Conservation (phyloP, 1,284 basidiomycete species). For the Phenoliferia sp. region DNA sequence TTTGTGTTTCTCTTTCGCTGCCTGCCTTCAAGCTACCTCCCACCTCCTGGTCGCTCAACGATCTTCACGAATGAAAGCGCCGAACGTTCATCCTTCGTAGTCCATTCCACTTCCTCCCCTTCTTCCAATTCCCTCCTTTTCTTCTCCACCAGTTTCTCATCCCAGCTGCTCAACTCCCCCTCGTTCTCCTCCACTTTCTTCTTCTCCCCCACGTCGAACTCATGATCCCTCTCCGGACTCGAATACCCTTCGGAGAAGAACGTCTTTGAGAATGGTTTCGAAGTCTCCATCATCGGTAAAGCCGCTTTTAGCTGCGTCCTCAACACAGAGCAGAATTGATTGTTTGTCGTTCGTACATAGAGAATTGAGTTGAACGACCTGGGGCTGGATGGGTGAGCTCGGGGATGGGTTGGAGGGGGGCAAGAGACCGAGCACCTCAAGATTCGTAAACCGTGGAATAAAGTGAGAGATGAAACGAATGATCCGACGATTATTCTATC, state of each 20-base stretch:
- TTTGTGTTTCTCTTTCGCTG: too few relatives aligned
- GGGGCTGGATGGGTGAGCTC: neutral
- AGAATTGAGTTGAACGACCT: conserved; percentile 94
- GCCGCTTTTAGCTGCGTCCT: conserved; percentile 86
- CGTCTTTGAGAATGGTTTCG: conserved; percentile 84
- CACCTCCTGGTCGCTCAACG: too few relatives aligned
- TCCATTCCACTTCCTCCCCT: conserved; percentile 26
- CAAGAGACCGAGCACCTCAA: conserved; percentile 1
- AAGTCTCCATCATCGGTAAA: conserved; percentile 64
- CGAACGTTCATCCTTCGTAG: conserved; percentile 17
- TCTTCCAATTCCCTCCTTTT: conserved; percentile 20
- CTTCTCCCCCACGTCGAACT: conserved; percentile 49
- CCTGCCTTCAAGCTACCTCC: too few relatives aligned
- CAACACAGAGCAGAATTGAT: conserved; percentile 84
- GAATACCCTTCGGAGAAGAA: conserved; percentile 88
- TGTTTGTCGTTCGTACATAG: conserved; percentile 92
- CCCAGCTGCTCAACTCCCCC: conserved; percentile 43
- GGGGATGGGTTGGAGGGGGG: neutral
- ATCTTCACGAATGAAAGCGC: too few relatives aligned
- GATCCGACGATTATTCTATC: conserved; percentile 64
- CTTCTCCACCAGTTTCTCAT: neutral
- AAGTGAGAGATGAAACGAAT: conserved; percentile 86
- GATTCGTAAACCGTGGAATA: conserved; percentile 47
- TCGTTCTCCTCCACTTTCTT: conserved; percentile 49
- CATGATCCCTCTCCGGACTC: conserved; percentile 43